Conservation (phyloP, 441 rosid genomes). For the Gossypium laxum region DNA sequence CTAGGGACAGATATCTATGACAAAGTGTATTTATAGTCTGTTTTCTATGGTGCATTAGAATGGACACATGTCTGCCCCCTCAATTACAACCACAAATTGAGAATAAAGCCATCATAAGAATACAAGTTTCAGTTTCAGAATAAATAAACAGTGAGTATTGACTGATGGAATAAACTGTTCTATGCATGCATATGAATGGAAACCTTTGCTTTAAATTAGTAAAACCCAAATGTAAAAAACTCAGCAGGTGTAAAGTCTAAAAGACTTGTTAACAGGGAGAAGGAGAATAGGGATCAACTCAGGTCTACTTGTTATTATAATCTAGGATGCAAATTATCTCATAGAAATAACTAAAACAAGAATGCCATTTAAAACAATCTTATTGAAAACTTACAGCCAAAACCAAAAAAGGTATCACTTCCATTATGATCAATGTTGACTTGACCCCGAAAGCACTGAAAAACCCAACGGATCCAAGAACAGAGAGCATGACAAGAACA, state of each 20-base stretch:
- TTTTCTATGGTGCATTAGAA: not conserved
- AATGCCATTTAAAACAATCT: not conserved
- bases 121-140: not conserved
- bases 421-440: constrained; percentile 71
- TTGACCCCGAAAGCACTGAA: constrained; percentile 61
- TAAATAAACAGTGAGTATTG: not conserved
- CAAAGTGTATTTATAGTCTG: not conserved
- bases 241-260: not conserved
- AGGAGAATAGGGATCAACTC: not conserved
- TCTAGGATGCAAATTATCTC: not conserved
- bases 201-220: not conserved
- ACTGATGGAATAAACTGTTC: not conserved
- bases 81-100: not conserved
- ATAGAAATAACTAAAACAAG: not conserved
- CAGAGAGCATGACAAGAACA: constrained; percentile 64
- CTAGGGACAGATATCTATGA: not conserved
- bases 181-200: not conserved
- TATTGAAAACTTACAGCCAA: constrained; percentile 52
- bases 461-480: constrained; percentile 64
- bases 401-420: constrained; percentile 73
- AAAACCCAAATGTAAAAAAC: not conserved
- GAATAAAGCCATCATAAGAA: not conserved
- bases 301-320: not conserved
- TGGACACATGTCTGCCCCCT: not conserved
- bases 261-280: not conserved